Percentiles rank a stretch among this genome's conserved stretches.
phyloP scores from a whole-genome alignment of 306 rosid species.

The Cyamopsis tetragonoloba region DNA sequence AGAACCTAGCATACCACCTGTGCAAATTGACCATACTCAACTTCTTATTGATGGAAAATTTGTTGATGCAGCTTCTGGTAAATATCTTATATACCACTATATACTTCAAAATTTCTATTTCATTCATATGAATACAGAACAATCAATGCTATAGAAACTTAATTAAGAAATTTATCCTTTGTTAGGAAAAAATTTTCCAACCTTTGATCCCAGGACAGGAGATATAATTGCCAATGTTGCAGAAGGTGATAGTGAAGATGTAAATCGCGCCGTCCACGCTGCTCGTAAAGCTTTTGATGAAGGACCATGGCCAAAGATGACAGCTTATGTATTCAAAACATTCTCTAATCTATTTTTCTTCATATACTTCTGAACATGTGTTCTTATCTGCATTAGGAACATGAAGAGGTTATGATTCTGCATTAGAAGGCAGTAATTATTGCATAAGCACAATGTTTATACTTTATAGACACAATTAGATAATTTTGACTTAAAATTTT shows the following conservation, averaged over 20 bases:
- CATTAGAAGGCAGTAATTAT: no score
- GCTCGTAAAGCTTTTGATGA: constrained; percentile 81
- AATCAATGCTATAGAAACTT: neutral
- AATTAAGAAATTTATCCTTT: neutral
- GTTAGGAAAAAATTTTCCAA: constrained; percentile 69
- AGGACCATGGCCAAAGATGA: constrained; percentile 89
- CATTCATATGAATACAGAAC: neutral
- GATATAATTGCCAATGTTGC: constrained; percentile 57
- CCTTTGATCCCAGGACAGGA: constrained; percentile 71
- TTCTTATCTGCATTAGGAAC: neutral
- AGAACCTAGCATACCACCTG: constrained; percentile 50
- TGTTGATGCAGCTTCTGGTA: constrained; percentile 74
- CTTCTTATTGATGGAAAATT: constrained; percentile 66
- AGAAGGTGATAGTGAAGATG: constrained; percentile 63
- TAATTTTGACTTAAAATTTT: no score
- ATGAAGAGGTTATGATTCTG: neutral
- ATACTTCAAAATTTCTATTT: neutral
- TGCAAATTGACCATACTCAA: constrained; percentile 44
- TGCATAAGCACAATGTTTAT: no score
- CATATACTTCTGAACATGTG: neutral
- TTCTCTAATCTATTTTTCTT: neutral
- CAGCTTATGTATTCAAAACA: constrained; percentile 59
- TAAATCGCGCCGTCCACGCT: constrained; percentile 60
- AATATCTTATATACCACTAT: neutral
- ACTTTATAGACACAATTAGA: no score